Evolutionary conservation across 306 rosid species (phyloP).

Genomic region (Astragalus membranaceus): DNA sequence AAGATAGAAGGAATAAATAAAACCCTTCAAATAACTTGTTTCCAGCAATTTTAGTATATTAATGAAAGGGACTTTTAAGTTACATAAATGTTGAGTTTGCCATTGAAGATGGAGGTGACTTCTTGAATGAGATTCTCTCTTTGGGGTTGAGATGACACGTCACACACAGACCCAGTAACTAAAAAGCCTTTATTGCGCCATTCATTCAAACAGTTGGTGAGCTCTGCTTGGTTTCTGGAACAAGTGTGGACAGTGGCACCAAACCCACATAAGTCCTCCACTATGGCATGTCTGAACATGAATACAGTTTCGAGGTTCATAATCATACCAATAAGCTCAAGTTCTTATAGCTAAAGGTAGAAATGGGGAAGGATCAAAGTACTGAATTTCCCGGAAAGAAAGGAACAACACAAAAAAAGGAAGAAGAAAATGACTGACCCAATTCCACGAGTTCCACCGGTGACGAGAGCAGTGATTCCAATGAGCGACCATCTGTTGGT

Average conservation of each 20-base stretch:
- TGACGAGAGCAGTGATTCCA: slow-evolving; percentile 66
- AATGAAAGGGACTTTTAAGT: slow-evolving; percentile 24
- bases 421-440: slow-evolving; percentile 37
- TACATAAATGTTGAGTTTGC: slow-evolving; percentile 64
- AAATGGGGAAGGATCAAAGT: slow-evolving; percentile 4
- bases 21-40: not conserved
- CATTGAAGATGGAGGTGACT: slow-evolving; percentile 43
- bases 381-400: not conserved
- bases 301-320: not conserved
- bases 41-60: not conserved
- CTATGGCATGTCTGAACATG: slow-evolving; percentile 54
- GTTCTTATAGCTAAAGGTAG: not conserved
- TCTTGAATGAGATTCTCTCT: slow-evolving; percentile 55
- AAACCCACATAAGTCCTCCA: slow-evolving; percentile 72
- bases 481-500: slow-evolving; percentile 55
- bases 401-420: not conserved
- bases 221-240: slow-evolving; percentile 64
- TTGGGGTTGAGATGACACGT: slow-evolving; percentile 43
- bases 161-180: slow-evolving; percentile 69
- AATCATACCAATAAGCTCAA: not conserved
- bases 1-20: not conserved
- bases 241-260: slow-evolving; percentile 83
- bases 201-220: slow-evolving; percentile 42
- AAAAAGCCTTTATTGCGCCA: slow-evolving; percentile 59
- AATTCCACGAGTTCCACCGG: slow-evolving; percentile 88